Conservation (phyloP, 768 basidiomycete genomes). For the Suillus americanus region DNA sequence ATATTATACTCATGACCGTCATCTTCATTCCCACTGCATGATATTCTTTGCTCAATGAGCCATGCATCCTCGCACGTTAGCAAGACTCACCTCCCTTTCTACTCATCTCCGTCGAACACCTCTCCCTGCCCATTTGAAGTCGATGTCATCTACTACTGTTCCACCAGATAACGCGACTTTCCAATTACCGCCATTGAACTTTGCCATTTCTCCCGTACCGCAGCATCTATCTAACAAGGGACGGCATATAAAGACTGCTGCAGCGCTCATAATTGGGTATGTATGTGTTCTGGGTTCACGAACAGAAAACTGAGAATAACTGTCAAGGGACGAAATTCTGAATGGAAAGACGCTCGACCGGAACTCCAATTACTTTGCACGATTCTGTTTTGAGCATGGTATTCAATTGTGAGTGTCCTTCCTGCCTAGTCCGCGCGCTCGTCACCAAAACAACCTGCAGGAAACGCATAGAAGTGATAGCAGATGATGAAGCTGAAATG, state of each 20-base stretch:
- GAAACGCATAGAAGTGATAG: constrained; percentile 87
- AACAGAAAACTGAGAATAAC: background rate
- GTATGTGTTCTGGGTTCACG: constrained; percentile 16
- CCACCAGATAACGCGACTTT: background rate
- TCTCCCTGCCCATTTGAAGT: background rate
- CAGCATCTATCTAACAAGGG: constrained; percentile 69
- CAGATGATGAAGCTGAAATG: constrained; percentile 92
- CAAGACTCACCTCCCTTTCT: constrained; percentile 15
- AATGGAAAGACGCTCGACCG: constrained; percentile 88
- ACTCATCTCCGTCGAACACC: constrained; percentile 11
- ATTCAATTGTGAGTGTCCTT: constrained; percentile 60
- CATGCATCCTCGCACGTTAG: constrained; percentile 15
- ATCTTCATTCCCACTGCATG: constrained; percentile 10
- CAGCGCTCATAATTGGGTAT: constrained; percentile 75
- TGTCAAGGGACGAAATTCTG: constrained; percentile 78
- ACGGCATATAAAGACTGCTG: constrained; percentile 69
- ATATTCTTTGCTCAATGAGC: constrained; percentile 4
- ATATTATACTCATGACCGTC: constrained; percentile 3
- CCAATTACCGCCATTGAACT: constrained; percentile 20
- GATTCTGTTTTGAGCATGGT: constrained; percentile 86
- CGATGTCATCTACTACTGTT: constrained; percentile 8
- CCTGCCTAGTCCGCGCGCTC: background rate
- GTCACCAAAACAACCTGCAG: constrained; percentile 37
- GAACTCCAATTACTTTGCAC: constrained; percentile 85
- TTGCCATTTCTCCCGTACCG: constrained; percentile 57